These are phyloP conservation scores for Calocybe indica DNA, from an alignment of 768 basidiomycete species.

Conservation along the genomic window DNA sequence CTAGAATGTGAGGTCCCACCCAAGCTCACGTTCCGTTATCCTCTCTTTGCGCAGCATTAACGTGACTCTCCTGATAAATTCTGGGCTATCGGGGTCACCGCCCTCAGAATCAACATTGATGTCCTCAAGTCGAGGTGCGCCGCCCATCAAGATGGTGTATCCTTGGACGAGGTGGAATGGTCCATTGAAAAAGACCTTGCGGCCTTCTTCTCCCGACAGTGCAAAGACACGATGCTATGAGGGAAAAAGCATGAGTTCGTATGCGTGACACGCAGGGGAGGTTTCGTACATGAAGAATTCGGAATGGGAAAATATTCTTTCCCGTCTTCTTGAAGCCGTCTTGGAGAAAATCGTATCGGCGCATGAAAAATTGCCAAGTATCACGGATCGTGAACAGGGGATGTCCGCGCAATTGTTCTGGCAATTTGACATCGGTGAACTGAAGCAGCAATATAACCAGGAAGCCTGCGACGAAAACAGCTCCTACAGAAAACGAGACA, in stretches of 20 bases:
- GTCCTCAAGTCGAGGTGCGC: slow-evolving; percentile 11
- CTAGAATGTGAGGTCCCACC: background rate
- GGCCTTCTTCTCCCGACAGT: slow-evolving; percentile 15
- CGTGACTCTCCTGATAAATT: slow-evolving; percentile 4
- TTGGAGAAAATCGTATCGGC: background rate
- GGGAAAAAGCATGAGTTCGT: background rate
- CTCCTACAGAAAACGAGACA: no score
- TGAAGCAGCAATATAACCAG: no score
- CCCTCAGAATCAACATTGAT: slow-evolving; percentile 8
- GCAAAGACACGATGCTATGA: slow-evolving; percentile 16
- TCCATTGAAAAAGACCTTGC: slow-evolving; percentile 18
- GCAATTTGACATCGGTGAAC: no score
- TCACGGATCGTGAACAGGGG: no score
- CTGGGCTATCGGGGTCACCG: background rate
- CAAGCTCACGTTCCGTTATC: slow-evolving; percentile 3
- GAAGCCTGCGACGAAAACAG: no score
- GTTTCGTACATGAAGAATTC: background rate
- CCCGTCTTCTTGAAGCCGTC: slow-evolving; percentile 1
- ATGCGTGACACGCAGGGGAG: background rate
- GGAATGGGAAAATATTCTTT: background rate
- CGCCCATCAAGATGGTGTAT: slow-evolving; percentile 17
- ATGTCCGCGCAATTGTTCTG: no score
- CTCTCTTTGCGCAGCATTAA: slow-evolving; percentile 7
- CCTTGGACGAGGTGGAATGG: slow-evolving; percentile 15
- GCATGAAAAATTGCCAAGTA: background rate